Evolutionary conservation across 768 basidiomycete species (phyloP).

Genomic region (Trametopsis cervina): DNA sequence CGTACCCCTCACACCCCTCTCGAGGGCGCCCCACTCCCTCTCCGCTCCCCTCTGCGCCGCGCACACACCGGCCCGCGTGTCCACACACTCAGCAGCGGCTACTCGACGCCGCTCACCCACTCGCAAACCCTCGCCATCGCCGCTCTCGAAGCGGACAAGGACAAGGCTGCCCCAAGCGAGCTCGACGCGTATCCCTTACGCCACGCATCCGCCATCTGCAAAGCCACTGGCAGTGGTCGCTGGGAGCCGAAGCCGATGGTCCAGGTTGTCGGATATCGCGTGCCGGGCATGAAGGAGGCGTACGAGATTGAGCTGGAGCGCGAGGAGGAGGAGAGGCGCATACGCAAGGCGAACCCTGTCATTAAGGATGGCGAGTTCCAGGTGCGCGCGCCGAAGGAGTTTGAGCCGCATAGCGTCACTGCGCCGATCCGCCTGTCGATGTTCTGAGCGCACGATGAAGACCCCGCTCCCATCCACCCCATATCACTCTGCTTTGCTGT

Average conservation of each 20-base stretch:
- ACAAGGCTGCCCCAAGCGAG: too few species aligned
- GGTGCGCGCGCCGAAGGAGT: slow-evolving; percentile 49
- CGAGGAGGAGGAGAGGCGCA: slow-evolving; percentile 47
- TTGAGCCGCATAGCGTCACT: slow-evolving; percentile 36
- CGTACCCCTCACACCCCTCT: slow-evolving; percentile 24
- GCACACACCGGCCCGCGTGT: slow-evolving; percentile 27
- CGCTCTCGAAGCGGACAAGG: too few species aligned
- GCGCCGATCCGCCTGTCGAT: slow-evolving; percentile 53
- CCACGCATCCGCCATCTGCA: slow-evolving; percentile 62
- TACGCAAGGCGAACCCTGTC: slow-evolving; percentile 52
- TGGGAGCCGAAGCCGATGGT: slow-evolving; percentile 62
- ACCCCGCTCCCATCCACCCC: background rate
- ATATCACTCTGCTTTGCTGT: background rate
- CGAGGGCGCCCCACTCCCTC: slow-evolving; percentile 12
- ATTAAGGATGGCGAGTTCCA: slow-evolving; percentile 65
- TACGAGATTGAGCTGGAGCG: slow-evolving; percentile 68
- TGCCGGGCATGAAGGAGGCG: slow-evolving; percentile 61
- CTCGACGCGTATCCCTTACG: slow-evolving; percentile 69
- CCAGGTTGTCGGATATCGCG: slow-evolving; percentile 38
- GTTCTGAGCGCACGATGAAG: slow-evolving; percentile 31
- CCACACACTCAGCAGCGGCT: slow-evolving; percentile 21
- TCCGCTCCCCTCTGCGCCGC: slow-evolving; percentile 18
- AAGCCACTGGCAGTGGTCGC: slow-evolving; percentile 72
- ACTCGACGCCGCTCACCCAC: slow-evolving; percentile 12
- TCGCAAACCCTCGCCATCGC: slow-evolving; percentile 9